A percentile compares a stretch with the other conserved stretches of the same genome.
phyloP scores from a whole-genome alignment of 768 basidiomycete genomes.

The Pleurotus pulmonarius region DNA sequence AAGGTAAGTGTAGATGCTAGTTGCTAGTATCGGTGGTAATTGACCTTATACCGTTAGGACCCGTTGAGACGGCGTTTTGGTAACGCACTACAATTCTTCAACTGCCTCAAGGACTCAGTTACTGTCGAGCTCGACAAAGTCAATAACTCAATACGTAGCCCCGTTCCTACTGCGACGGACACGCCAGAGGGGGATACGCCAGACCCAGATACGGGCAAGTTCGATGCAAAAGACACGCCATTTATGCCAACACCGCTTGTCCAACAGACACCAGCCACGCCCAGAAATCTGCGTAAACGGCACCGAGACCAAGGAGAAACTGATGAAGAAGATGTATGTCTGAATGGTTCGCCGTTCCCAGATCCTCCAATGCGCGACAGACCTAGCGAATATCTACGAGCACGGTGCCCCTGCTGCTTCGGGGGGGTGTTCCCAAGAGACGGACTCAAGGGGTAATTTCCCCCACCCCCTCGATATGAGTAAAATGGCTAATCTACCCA shows the following conservation, averaged over 20 bases:
- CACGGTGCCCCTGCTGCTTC: background rate
- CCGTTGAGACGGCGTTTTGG: conserved; percentile 18
- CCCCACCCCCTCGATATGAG: background rate
- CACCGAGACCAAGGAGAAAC: too few species aligned
- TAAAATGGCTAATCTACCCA: background rate
- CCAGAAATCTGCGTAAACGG: background rate
- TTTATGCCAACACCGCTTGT: background rate
- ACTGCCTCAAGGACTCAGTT: conserved; percentile 12
- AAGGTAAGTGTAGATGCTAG: background rate
- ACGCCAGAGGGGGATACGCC: background rate
- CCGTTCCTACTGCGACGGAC: background rate
- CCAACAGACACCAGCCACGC: background rate
- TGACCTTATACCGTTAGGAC: conserved; percentile 14
- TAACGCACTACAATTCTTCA: conserved; percentile 23
- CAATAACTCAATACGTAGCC: background rate
- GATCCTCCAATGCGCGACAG: background rate
- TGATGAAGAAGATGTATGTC: too few species aligned
- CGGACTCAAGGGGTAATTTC: background rate
- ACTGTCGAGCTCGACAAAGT: conserved; percentile 10
- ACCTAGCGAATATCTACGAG: background rate
- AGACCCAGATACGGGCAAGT: background rate
- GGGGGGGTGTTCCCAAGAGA: background rate
- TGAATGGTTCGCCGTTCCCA: background rate
- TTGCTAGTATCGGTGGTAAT: too few species aligned
- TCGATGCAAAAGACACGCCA: background rate